These are phyloP conservation scores for Verbascum thapsus DNA, from an alignment of 257 asterid genomes.

Conservation along the genomic window DNA sequence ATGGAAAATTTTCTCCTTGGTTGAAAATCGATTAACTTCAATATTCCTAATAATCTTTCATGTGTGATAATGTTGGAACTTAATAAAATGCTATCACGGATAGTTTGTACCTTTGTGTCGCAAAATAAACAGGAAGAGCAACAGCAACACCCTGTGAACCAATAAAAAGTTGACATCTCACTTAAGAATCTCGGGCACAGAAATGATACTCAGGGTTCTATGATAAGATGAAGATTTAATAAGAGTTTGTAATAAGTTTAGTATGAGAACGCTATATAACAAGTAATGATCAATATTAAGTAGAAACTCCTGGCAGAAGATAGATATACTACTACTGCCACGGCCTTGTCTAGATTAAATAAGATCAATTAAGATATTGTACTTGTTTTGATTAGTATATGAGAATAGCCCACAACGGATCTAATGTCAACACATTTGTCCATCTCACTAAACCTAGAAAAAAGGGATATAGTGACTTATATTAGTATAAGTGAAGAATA, in stretches of 20 bases:
- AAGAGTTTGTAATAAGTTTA: not conserved
- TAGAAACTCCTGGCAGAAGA: too few species aligned
- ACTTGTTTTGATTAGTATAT: not conserved
- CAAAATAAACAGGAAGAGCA: slow-evolving; percentile 95
- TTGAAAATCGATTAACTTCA: slow-evolving; percentile 5
- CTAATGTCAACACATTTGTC: not conserved
- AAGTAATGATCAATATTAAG: not conserved
- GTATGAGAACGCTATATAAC: not conserved
- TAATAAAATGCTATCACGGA: slow-evolving; percentile 17
- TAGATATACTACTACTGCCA: too few species aligned
- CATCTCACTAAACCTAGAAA: not conserved
- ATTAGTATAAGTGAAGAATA: not conserved
- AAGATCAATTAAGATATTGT: not conserved
- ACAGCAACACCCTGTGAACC: slow-evolving; percentile 89
- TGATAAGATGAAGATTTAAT: not conserved
- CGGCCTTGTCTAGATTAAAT: not conserved
- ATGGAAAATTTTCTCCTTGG: not conserved
- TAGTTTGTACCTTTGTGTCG: slow-evolving; percentile 74
- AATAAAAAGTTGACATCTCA: slow-evolving; percentile 18
- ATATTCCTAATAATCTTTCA: not conserved
- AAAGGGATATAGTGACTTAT: not conserved
- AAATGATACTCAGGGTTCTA: not conserved
- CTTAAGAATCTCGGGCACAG: not conserved
- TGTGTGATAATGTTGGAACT: slow-evolving; percentile 5
- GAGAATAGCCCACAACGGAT: not conserved